These are phyloP conservation scores for Colletotrichum trifolii DNA, from an alignment of 2,329 filamentous ascomycete species.

Conservation along the genomic window DNA sequence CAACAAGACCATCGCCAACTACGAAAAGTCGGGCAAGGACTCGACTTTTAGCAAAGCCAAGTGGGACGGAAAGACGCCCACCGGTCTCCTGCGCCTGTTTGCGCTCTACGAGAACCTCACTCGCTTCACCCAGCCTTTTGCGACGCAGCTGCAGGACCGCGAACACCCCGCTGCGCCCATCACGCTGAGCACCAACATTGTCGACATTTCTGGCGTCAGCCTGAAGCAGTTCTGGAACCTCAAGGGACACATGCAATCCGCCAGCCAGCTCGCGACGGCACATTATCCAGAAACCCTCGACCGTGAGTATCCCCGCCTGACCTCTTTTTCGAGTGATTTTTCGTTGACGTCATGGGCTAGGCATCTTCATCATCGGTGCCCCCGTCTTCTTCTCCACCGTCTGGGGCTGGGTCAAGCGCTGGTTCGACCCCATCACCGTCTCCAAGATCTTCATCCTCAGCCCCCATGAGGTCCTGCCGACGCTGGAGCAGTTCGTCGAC, in stretches of 20 bases:
- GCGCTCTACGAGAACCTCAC: constrained; percentile 94
- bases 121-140: constrained; percentile 86
- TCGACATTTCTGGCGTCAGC: constrained; percentile 89
- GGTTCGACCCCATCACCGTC: constrained; percentile 93
- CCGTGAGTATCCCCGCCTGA: constrained; percentile 68
- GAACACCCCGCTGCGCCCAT: constrained; percentile 84
- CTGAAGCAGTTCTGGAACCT: constrained; percentile 97
- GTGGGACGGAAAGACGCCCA: constrained; percentile 72
- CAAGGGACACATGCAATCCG: constrained; percentile 93
- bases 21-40: constrained; percentile 74
- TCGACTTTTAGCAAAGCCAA: constrained; percentile 70
- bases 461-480: constrained; percentile 77
- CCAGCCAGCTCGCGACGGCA: constrained; percentile 86
- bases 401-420: constrained; percentile 94
- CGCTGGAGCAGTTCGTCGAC: constrained; percentile 85
- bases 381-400: constrained; percentile 92
- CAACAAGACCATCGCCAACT: constrained; percentile 81
- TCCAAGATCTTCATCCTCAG: constrained; percentile 95
- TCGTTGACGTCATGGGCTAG: constrained; percentile 40
- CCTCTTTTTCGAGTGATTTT: neutral
- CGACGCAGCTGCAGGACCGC: constrained; percentile 78
- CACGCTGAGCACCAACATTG: constrained; percentile 92
- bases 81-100: constrained; percentile 86
- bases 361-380: constrained; percentile 81
- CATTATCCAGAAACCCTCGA: constrained; percentile 96